phyloP scores from a whole-genome alignment of 306 rosid species.

The Pachyrhizus erosus region DNA sequence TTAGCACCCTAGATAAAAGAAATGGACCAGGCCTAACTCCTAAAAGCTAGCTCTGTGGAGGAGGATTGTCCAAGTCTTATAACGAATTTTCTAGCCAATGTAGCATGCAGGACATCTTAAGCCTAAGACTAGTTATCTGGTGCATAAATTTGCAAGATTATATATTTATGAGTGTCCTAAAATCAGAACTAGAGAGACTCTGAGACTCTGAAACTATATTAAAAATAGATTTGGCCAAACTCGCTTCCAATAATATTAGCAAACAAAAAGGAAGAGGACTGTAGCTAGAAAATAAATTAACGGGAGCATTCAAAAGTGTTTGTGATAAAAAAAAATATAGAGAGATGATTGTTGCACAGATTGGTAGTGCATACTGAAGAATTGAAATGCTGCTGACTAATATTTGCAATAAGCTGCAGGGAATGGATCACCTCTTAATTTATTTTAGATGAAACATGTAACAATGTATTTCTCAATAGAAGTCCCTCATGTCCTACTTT shows the following conservation, averaged over 20 bases:
- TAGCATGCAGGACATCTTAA: background rate
- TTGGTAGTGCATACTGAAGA: background rate
- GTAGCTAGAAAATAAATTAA: background rate
- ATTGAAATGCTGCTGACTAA: background rate
- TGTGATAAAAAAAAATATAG: background rate
- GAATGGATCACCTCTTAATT: background rate
- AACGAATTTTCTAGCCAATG: background rate
- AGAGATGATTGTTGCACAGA: background rate
- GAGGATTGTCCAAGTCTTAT: background rate
- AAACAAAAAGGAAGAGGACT: too few relatives aligned
- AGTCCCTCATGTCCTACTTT: background rate
- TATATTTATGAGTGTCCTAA: background rate
- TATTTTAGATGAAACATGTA: conserved; percentile 14
- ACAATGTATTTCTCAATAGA: background rate
- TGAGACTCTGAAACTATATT: too few relatives aligned
- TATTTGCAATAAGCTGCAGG: background rate
- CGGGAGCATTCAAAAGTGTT: background rate
- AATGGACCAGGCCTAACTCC: background rate
- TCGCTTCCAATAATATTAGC: too few relatives aligned
- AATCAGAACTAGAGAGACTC: too few relatives aligned
- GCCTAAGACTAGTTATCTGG: too few relatives aligned
- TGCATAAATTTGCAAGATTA: too few relatives aligned
- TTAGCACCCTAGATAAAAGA: background rate
- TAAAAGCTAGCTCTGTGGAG: background rate
- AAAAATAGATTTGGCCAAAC: too few relatives aligned